Evolutionary conservation across 352 stramenopile genomes (phyloP), one percentile per base, ranked within the genome.

Genomic region (Phytophthora boehmeriae): DNA sequence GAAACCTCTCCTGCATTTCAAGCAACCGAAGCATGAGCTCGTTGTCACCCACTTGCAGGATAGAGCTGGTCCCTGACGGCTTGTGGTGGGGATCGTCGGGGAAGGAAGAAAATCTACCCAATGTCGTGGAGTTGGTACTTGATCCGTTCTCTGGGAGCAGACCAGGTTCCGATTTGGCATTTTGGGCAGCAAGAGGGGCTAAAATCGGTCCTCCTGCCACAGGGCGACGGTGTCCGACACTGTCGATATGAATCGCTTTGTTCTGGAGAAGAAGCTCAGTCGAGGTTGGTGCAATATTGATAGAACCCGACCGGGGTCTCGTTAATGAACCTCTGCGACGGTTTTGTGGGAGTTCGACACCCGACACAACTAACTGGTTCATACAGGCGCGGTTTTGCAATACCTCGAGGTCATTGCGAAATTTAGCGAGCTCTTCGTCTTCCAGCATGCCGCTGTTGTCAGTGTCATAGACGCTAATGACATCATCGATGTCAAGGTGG

Each of bases 401-500:
- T 52, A 87, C 71, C 34, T 93, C 82, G 8, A 93, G 66, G 58
- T 93, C 84, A 27, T 83, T 67, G 13, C 79, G 73, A 54, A 93
- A 90, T 14, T 81, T 82, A 5, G 66, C 73, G n/a, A 93, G 69
- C 46, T 90, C 84, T 8, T 89, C 78, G 52, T 91, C 82, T 52
- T 93, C 81, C 4, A 93, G 71, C 64, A 83, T 90, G 10, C 84
- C 84, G 55, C 75, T 93, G 52, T 88, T 89, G 59, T 93, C 77
- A 0, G 76, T 86, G 56, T 93, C 84, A 63, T 93, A 93, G 17
- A 93, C 81, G 45, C 77, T 79, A 56, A 93, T 91, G 36, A 93
- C 71, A 30, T 91, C 84, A 57, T 93, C 82, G 27, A 90, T 83
- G 50, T 90, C 71, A 3, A 93, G 66, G 27, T 90, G 76, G 22